phyloP scores from a whole-genome alignment of 345 rosid genomes.

The Zanthoxylum bungeanum region DNA sequence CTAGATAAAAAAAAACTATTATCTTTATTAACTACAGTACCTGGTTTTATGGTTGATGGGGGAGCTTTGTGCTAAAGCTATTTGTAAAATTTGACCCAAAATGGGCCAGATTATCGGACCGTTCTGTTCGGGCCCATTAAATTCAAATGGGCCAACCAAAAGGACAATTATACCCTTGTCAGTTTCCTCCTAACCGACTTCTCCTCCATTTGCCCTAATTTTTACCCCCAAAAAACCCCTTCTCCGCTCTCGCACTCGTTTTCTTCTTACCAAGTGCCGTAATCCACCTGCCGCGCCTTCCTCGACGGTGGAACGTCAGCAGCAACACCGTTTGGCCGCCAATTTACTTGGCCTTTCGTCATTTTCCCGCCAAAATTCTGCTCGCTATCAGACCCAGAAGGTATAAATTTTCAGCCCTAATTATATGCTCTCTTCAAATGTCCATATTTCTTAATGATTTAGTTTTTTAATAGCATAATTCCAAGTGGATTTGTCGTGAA shows the following conservation, averaged over 20 bases:
- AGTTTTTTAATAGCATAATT: not conserved
- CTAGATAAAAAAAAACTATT: conserved; percentile 7
- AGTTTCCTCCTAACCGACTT: not conserved
- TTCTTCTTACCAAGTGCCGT: too few relatives aligned
- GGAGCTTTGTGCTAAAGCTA: too few relatives aligned
- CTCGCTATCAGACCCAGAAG: not conserved
- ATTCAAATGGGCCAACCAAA: too few relatives aligned
- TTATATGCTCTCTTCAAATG: not conserved
- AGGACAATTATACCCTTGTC: not conserved
- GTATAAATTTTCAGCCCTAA: not conserved
- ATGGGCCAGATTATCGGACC: too few relatives aligned
- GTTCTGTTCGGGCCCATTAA: too few relatives aligned
- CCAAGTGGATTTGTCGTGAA: not conserved
- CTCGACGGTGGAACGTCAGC: not conserved
- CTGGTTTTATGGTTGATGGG: conserved; percentile 23
- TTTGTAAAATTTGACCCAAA: too few relatives aligned
- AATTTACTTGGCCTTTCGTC: too few relatives aligned
- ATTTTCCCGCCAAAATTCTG: not conserved
- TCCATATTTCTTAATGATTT: not conserved
- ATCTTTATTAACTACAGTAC: conserved; percentile 10
- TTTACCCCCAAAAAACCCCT: too few relatives aligned
- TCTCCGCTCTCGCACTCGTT: too few relatives aligned
- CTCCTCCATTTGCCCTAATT: not conserved
- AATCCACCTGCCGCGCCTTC: not conserved
- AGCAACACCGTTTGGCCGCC: not conserved